These are phyloP conservation scores for Ascochyta viciae-villosae DNA, from an alignment of 2,329 filamentous ascomycete genomes.

Conservation along the genomic window DNA sequence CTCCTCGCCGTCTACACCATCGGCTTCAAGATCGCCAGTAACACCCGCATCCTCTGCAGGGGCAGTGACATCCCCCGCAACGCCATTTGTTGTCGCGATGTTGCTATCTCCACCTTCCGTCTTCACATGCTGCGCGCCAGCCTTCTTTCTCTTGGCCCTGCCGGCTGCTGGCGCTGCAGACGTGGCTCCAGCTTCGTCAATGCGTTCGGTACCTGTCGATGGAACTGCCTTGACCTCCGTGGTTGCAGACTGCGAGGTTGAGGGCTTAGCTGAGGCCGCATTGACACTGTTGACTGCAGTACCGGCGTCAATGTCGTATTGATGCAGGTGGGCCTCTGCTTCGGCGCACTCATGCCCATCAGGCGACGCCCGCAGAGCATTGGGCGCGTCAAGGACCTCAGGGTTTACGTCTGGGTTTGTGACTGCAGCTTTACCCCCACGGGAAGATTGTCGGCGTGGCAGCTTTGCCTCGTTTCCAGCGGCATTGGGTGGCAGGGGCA, in stretches of 20 bases:
- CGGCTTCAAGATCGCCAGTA: conserved; percentile 60
- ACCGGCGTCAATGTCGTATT: conserved; percentile 17
- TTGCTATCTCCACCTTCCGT: conserved; percentile 29
- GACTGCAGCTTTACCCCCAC: conserved; percentile 27
- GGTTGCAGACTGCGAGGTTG: conserved; percentile 17
- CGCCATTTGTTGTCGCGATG: conserved; percentile 19
- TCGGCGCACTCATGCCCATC: conserved; percentile 44
- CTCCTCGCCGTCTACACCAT: conserved; percentile 37
- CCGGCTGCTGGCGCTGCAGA: conserved; percentile 21
- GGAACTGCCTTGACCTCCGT: conserved; percentile 21
- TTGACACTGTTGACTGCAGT: conserved; percentile 20
- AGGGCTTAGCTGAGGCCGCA: conserved; percentile 23
- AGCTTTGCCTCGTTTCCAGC: conserved; percentile 22
- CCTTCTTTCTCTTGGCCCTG: conserved; percentile 37
- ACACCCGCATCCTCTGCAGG: conserved; percentile 25
- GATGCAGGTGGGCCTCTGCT: conserved; percentile 17
- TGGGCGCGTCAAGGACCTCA: conserved; percentile 52
- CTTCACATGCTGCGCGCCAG: conserved; percentile 35
- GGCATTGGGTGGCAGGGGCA: conserved; percentile 33
- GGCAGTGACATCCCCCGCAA: conserved; percentile 24
- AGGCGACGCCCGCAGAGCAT: conserved; percentile 53
- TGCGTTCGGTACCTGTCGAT: conserved; percentile 22
- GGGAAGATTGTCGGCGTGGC: conserved; percentile 37
- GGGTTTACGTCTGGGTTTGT: conserved; percentile 47
- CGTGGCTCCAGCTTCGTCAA: conserved; percentile 15